phyloP scores from a whole-genome alignment of 2,329 filamentous ascomycete genomes.

The Xylariaceae sp. region DNA sequence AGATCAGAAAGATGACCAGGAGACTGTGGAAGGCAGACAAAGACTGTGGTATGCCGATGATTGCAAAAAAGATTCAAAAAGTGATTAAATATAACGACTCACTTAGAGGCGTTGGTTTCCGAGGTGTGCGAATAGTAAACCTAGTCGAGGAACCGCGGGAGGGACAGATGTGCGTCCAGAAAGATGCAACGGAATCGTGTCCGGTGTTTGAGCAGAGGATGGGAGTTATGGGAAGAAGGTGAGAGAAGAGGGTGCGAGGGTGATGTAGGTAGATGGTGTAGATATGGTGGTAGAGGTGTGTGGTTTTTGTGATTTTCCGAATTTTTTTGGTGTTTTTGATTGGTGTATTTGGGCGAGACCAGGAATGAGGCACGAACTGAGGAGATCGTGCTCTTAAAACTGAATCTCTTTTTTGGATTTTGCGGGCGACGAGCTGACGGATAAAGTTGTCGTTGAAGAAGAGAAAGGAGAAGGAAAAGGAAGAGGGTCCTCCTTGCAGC shows the following conservation, averaged over 20 bases:
- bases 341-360: slow-evolving; percentile 61
- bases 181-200: slow-evolving; percentile 14
- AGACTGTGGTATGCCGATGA: slow-evolving; percentile 26
- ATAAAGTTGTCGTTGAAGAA: slow-evolving; percentile 57
- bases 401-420: slow-evolving; percentile 57
- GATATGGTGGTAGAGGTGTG: slow-evolving; percentile 29
- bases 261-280: slow-evolving; percentile 22
- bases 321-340: slow-evolving; percentile 64
- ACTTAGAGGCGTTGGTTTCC: slow-evolving; percentile 24
- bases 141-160: slow-evolving; percentile 25
- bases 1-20: slow-evolving; percentile 27
- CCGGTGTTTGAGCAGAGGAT: slow-evolving; percentile 14
- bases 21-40: slow-evolving; percentile 33
- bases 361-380: slow-evolving; percentile 62
- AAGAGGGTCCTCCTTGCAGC: slow-evolving; percentile 36
- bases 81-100: slow-evolving; percentile 30
- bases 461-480: slow-evolving; percentile 47
- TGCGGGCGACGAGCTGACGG: slow-evolving; percentile 51
- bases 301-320: slow-evolving; percentile 61
- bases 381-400: slow-evolving; percentile 57
- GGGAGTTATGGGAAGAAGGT: slow-evolving; percentile 5
- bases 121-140: slow-evolving; percentile 20
- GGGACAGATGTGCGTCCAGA: slow-evolving; percentile 16
- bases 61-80: slow-evolving; percentile 27
- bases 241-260: slow-evolving; percentile 6